Percentiles rank a stretch among this genome's conserved stretches.
Conservation (phyloP, 305 asterid species). For the Fraxinus ornus region DNA sequence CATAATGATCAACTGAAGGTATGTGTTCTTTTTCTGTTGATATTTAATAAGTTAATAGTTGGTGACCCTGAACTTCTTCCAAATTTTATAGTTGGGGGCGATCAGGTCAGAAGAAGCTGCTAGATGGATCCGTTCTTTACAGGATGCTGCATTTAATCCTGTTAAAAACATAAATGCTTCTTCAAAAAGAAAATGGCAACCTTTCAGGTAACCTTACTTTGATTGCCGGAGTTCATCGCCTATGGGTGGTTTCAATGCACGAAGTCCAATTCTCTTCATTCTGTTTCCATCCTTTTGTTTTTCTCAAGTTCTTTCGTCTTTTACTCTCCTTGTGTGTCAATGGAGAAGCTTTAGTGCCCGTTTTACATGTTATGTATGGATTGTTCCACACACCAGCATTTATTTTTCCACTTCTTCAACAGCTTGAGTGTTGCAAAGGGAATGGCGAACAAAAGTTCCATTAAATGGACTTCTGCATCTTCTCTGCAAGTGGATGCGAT, state of each 20-base stretch:
- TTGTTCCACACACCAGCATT: not conserved
- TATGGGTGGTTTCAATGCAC: not conserved
- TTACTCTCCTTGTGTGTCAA: not conserved
- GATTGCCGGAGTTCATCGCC: not conserved
- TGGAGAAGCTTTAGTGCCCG: not conserved
- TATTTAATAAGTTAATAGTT: not conserved
- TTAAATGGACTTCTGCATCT: conserved; percentile 46
- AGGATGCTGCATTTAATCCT: conserved; percentile 60
- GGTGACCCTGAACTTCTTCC: conserved; percentile 15
- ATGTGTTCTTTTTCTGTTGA: conserved; percentile 13
- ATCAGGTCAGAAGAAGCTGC: conserved; percentile 91
- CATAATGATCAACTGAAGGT: conserved; percentile 84
- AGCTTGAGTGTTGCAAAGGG: conserved; percentile 70
- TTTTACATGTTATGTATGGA: not conserved
- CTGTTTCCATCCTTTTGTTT: not conserved
- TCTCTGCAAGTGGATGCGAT: conserved; percentile 58
- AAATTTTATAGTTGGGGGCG: conserved; percentile 64
- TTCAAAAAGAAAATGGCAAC: conserved; percentile 71
- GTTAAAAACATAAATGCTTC: conserved; percentile 34
- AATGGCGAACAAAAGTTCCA: conserved; percentile 35
- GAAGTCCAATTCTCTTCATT: not conserved
- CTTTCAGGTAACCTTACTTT: conserved; percentile 55
- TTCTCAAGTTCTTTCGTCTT: not conserved
- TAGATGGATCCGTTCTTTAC: conserved; percentile 68
- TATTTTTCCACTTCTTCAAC: conserved; percentile 19